A percentile compares a stretch with the other conserved stretches of the same genome.
These are phyloP conservation scores for Hymenoscyphus infarciens DNA, from an alignment of 2,329 filamentous ascomycete genomes.

Conservation along the genomic window DNA sequence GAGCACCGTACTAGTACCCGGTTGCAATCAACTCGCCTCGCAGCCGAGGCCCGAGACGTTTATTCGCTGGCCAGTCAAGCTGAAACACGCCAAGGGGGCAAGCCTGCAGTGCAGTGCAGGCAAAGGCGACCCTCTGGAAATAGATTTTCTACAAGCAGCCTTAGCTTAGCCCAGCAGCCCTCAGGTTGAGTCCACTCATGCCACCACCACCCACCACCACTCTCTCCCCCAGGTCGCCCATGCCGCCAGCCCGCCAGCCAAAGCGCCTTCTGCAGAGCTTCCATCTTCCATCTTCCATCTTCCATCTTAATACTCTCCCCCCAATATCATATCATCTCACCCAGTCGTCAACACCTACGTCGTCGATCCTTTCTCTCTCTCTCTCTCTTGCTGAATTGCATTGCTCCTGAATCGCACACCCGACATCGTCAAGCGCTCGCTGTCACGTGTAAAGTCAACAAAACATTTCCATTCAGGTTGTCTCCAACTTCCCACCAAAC, in stretches of 20 bases:
- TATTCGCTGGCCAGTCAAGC: not conserved
- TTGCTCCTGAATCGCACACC: not conserved
- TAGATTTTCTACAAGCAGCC: not conserved
- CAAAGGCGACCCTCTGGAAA: not conserved
- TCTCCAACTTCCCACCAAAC: not conserved
- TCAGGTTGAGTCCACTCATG: not conserved
- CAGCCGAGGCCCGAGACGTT: not conserved
- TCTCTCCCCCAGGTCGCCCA: too few species aligned
- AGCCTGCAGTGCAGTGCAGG: not conserved
- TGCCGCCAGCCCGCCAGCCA: not conserved
- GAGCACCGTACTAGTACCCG: not conserved
- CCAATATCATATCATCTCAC: not conserved
- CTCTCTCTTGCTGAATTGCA: not conserved
- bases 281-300: too few species aligned
- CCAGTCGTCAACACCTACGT: too few species aligned
- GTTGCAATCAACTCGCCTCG: not conserved
- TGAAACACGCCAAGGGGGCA: not conserved
- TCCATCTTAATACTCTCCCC: not conserved
- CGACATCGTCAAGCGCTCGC: not conserved
- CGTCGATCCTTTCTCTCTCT: not conserved
- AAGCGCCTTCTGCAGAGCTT: not conserved
- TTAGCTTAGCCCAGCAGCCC: not conserved
- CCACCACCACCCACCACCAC: not conserved
- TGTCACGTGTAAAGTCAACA: slow-evolving; percentile 3
- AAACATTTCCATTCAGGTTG: not conserved